Base-by-base conservation (phyloP, 2,329 filamentous ascomycete genomes). In the Fusarium transvaalense region DNA sequence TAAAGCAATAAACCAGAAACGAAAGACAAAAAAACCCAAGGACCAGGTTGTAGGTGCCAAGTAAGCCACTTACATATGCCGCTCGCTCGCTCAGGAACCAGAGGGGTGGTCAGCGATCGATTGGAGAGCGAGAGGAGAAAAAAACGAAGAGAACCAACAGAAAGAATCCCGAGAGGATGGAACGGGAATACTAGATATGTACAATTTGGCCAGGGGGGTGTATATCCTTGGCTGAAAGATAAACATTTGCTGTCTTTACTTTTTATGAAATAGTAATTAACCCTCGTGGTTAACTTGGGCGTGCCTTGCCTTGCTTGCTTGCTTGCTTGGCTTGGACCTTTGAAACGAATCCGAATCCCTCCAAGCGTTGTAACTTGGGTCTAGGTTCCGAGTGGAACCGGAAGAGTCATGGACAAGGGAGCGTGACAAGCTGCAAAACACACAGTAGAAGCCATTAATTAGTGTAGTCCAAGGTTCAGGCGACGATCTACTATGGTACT, bases 141-240 rank as follows among this genome's bases (percentile, higher is more conserved):
- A 48, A 29, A 42, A 23, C 14, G 19, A n/a, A 12, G 52, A n/a
- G 38, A 35, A 59, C 57, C 35, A 38, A 62, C 46, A 53, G 37
- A 47, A 29, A 12, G 50, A 38, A 32, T 29, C 23, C 61, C 61
- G 21, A 47, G 38, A 37, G 31, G 45, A 64, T 27, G 53, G 46
- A 29, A 50, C 42, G 34, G 42, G 31, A 46, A 38, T 46, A 37
- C 21, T 43, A 23, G 15, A 62, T 63, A 65, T 64, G 61, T 64
- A 64, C 25, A 54, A 63, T 31, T 19, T 21, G 45, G 45, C 60
- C n/a, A n/a, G 52, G 29, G 41, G 41, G 41, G 29, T 29, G 10
- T 9, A 5, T 10, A n/a, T 29, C 29, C 29, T 29, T 29, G 23
- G 23, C 29, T 29, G 6, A 9, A 10, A 9, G 29, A 45, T 29